These are phyloP conservation scores for Lojkania enalia DNA, from an alignment of 2,329 filamentous ascomycete species.

Conservation along the genomic window DNA sequence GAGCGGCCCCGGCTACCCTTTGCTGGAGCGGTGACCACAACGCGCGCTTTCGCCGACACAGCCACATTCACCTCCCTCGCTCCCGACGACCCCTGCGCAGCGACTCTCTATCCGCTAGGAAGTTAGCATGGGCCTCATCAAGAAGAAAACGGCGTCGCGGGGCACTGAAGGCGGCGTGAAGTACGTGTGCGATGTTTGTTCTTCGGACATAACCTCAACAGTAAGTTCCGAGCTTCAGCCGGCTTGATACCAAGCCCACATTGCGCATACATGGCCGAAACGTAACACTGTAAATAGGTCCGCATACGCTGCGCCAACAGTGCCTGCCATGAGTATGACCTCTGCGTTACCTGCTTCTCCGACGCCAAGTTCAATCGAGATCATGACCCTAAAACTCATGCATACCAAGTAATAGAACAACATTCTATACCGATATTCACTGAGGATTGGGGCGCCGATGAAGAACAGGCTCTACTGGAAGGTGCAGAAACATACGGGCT, in stretches of 20 bases:
- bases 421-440: conserved; percentile 98
- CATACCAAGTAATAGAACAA: conserved; percentile 94
- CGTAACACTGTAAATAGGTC: conserved; percentile 62
- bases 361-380: conserved; percentile 78
- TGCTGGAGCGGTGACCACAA: conserved; percentile 1
- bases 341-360: conserved; percentile 93
- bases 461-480: conserved; percentile 90
- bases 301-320: conserved; percentile 88
- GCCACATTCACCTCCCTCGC: conserved; percentile 20
- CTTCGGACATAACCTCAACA: conserved; percentile 93
- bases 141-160: conserved; percentile 87
- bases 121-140: conserved; percentile 81
- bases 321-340: conserved; percentile 89
- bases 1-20: conserved; percentile 2
- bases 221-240: conserved; percentile 57
- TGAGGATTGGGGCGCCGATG: conserved; percentile 93
- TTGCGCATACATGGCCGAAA: too few species aligned
- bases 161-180: conserved; percentile 78
- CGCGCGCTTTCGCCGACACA: conserved; percentile 20
- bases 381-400: conserved; percentile 83
- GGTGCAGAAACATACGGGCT: conserved; percentile 95
- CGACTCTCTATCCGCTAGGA: conserved; percentile 15
- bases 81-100: conserved; percentile 9
- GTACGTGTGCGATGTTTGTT: conserved; percentile 97
- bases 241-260: neutral